A percentile compares a stretch with the other conserved stretches of the same genome.
Conservation (phyloP, 345 rosid species). For the Melaleuca quinquenervia region DNA sequence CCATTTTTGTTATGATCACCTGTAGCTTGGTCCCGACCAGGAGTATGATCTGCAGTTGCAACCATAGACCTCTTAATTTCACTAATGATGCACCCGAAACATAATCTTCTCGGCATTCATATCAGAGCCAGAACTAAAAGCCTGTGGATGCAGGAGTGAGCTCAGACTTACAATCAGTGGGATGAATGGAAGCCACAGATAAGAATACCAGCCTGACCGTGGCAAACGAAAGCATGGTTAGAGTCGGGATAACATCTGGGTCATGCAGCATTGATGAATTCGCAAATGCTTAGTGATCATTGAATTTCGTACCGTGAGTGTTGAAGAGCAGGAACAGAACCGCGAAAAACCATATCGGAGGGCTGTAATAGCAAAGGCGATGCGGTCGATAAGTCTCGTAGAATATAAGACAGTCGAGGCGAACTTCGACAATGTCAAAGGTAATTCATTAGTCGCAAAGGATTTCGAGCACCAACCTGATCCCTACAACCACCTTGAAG, state of each 20-base stretch:
- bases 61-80: not conserved
- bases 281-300: not conserved
- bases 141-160: not conserved
- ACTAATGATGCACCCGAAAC: not conserved
- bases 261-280: not conserved
- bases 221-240: not conserved
- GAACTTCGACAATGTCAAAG: not conserved
- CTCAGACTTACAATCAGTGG: constrained; percentile 63
- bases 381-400: not conserved
- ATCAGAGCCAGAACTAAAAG: not conserved
- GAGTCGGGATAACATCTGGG: not conserved
- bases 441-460: not conserved
- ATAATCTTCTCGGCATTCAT: not conserved
- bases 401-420: not conserved
- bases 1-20: constrained; percentile 80
- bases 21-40: constrained; percentile 81
- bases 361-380: constrained; percentile 24
- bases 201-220: constrained; percentile 57
- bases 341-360: constrained; percentile 69
- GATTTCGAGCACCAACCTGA: constrained; percentile 31
- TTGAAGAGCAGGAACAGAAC: constrained; percentile 59
- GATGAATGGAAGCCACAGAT: constrained; percentile 76
- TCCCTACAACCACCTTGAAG: constrained; percentile 77
- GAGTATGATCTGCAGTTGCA: constrained; percentile 46
- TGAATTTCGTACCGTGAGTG: constrained; percentile 45